Evolutionary conservation across 306 rosid genomes (phyloP), one percentile per base, ranked within the genome.

Genomic region (Dryas drummondii): DNA sequence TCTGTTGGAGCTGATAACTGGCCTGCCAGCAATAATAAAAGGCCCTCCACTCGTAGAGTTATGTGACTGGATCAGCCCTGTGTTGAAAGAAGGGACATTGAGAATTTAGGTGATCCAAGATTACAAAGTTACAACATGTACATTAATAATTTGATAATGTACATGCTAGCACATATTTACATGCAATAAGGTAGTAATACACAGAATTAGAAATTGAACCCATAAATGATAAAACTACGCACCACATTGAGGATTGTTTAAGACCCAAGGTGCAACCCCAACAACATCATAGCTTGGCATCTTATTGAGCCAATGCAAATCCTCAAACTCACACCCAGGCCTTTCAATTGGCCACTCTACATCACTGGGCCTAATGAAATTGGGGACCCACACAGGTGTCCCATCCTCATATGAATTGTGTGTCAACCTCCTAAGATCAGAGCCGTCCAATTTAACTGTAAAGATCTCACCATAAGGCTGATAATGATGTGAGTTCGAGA

Each of bases 401-500:
- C 97, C 98, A 71, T 94, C 93, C 82, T 94, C 97, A 14, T 88
- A 87, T 0, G 94, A 86, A 60, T 88, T 94, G 72, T 94, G 97
- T 0, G 97, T 90, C 76, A 90, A 60, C 64, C 98, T 88, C 73
- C 16, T 73, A 0, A 91, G 2, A 54, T 77, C 89, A 7, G 97
- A 91, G 56, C 97, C 97, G 74, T 91, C 94, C 87, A 91, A 75
- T 4, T 86, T 74, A 16, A 90, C 42, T 1, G 80, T 87, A 78
- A 84, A 88, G 44, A 94, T 91, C 78, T 94, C 98, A 47, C 98
- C 97, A 15, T 91, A 94, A 0, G 97, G 97, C 59, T 87, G 97
- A 46, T 84, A 90, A 1, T 86, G 90, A 79, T 94, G 96, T 8
- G 97, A 87, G 80, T 87, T 88, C 0, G 97, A 94, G 45, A 94